Evolutionary conservation across 352 stramenopile genomes (phyloP), one percentile per base, ranked within the genome.

Genomic region (Phytophthora lateralis): DNA sequence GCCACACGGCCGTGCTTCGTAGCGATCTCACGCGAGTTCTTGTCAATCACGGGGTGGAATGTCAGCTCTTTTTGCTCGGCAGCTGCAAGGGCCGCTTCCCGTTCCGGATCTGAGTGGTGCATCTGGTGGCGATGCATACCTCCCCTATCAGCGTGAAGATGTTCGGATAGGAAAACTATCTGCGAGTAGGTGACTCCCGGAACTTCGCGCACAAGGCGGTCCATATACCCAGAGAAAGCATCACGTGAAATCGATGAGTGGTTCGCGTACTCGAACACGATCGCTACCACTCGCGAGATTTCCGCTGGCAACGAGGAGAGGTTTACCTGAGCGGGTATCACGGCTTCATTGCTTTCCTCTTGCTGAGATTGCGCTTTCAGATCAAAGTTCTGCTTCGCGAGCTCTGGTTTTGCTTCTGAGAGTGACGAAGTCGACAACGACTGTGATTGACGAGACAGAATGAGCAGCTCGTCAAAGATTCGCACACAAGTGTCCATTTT

Each of bases 141-240:
- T 30, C 68, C 69, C 53, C 72, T 76, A 18, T 74, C 77, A 7
- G 79, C 68, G 11, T 76, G 54, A 41, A 89, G 56, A 29, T 80
- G 67, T 20, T 90, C 73, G 0, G 79, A 70, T 15, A 93, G 57
- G 58, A 89, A 88, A 15, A 93, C 66, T 12, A 93, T 75, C 51
- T 93, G 80, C 10, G 82, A 91, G 60, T 89, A 87, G 15, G 82
- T 90, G 14, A 91, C 50, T 1, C 76, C 80, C 4, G 76, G 78
- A 12, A 88, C 76, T 17, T 92, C 75, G 4, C 48, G 49, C 47
- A 91, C 75, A 17, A 91, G 71, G 18, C 75, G 76, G n/a, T 91
- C 82, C 73, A 93, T 87, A 55, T 74, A 80, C 7, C 7, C 15
- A 3, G 64, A 62, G 49, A 93, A 91, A 3, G 61, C 64, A 17